A percentile compares a stretch with the other conserved stretches of the same genome.
phyloP scores from a whole-genome alignment of 2,329 filamentous ascomycete species.

The Berkeleyomyces basicola region DNA sequence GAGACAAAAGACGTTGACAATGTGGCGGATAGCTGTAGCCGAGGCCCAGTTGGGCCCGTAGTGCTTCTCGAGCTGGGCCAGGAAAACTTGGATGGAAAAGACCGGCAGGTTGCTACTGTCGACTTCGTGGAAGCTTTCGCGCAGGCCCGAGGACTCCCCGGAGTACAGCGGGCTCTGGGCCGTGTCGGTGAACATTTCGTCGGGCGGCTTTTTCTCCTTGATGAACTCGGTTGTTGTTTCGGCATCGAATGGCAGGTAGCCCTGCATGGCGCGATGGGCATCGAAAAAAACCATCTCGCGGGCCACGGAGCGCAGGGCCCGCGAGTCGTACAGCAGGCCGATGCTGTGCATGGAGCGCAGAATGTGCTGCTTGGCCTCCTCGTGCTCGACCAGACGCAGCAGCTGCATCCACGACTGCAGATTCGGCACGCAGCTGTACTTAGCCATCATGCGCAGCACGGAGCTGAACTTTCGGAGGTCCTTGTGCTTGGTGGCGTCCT shows the following conservation, averaged over 20 bases:
- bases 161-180: neutral
- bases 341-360: slow-evolving; percentile 30
- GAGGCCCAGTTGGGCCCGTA: slow-evolving; percentile 33
- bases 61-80: slow-evolving; percentile 24
- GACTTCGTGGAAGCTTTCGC: neutral
- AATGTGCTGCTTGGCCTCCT: slow-evolving; percentile 33
- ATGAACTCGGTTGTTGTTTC: neutral
- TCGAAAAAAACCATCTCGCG: slow-evolving; percentile 28
- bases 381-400: slow-evolving; percentile 38
- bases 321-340: slow-evolving; percentile 25
- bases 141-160: neutral
- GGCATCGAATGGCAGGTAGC: slow-evolving; percentile 15
- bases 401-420: slow-evolving; percentile 32
- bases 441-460: slow-evolving; percentile 26
- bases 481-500: slow-evolving; percentile 23
- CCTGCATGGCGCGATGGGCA: slow-evolving; percentile 25
- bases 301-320: slow-evolving; percentile 24
- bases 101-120: neutral
- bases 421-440: slow-evolving; percentile 25
- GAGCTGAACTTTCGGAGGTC: slow-evolving; percentile 28
- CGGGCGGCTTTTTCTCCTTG: neutral
- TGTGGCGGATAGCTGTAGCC: slow-evolving; percentile 21
- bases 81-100: slow-evolving; percentile 19
- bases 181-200: neutral
- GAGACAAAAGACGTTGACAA: slow-evolving; percentile 27